Evolutionary conservation across 1,139 yeast genomes (phyloP), one percentile per base, ranked within the genome.

Genomic region (Blastobotrys malaysiensis): DNA sequence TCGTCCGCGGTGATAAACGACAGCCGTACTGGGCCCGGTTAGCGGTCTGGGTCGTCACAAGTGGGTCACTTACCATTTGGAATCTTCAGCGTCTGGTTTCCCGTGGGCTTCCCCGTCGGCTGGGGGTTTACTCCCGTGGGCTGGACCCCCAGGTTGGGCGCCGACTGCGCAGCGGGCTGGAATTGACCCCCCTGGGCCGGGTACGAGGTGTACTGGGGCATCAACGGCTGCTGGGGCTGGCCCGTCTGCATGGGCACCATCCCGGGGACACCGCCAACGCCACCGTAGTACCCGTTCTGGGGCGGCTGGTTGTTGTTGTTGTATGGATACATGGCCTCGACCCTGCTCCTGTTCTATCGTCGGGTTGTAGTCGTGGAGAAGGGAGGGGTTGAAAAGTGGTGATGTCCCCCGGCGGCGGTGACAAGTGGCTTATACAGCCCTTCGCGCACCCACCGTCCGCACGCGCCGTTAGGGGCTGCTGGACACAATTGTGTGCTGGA

Each of bases 1-100:
- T 90, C 98, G 45, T 82, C 82, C 18, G 87, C 84, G 2, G 95
- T 83, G 60, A 93, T 81, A 66, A 93, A 93, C 9, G 96, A 84
- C 54, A 93, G 77, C 60, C 97, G 78, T 57, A 85, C 84, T 59
- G 45, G 13, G 5, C 1, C n/a, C 26, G 3, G 21, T 43, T 22
- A 18, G 43, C 14, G n/a, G 26, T 48, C n/a, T 39, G 11, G 19
- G 3, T 13, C 16, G 11, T 5, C 4, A 5, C 16, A 7, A n/a
- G 26, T 43, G 11, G 6, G 6, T n/a, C n/a, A 70, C 63, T 63
- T 54, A 76, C 75, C 57, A 64, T 60, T 69, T 57, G 65, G 66
- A 52, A 61, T 64, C 50, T 61, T 60, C 31, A 57, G 54, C 13
- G 27, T 44, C 14, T 45, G 49, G 16, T 51, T 51, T 9, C 56